A percentile compares a stretch with the other conserved stretches of the same genome.
Conservation (phyloP, 345 rosid species). For the Ceriops tagal region DNA sequence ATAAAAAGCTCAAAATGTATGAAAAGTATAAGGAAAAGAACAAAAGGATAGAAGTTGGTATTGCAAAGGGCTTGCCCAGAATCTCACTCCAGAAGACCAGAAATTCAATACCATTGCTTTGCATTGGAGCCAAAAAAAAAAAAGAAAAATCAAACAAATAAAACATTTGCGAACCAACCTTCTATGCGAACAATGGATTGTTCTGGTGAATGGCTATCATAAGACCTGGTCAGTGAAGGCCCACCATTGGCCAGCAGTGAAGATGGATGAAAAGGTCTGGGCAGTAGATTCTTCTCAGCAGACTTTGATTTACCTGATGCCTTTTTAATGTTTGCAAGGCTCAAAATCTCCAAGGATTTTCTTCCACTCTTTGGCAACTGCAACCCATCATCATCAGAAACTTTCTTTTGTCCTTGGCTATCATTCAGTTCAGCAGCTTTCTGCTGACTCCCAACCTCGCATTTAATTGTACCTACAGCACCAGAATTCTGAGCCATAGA, state of each 20-base stretch:
- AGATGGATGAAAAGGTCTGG: conserved; percentile 34
- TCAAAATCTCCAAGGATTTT: conserved; percentile 5
- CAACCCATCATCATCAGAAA: conserved; percentile 6
- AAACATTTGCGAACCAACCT: conserved; percentile 32
- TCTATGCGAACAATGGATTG: conserved; percentile 21
- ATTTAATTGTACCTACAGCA: conserved; percentile 24
- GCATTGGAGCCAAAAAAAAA: too few relatives aligned
- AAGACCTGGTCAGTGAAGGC: conserved; percentile 28
- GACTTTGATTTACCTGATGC: conserved; percentile 25
- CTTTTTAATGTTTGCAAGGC: conserved; percentile 12
- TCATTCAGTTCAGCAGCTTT: conserved; percentile 33
- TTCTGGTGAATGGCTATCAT: conserved; percentile 23
- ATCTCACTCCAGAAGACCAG: background rate
- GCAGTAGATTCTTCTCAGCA: conserved; percentile 26
- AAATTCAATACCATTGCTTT: background rate
- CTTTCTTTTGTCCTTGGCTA: conserved; percentile 25
- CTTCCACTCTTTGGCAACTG: conserved; percentile 21
- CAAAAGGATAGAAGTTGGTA: background rate
- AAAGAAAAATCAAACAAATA: background rate
- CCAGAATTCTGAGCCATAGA: conserved; percentile 26
- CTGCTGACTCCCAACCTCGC: conserved; percentile 24
- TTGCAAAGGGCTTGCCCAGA: too few relatives aligned
- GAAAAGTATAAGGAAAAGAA: background rate
- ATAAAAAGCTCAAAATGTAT: background rate
- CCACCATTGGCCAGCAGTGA: conserved; percentile 19